A percentile compares a stretch with the other conserved stretches of the same genome.
Conservation (phyloP, 495 filamentous ascomycete species). For the Penicillium angulare region DNA sequence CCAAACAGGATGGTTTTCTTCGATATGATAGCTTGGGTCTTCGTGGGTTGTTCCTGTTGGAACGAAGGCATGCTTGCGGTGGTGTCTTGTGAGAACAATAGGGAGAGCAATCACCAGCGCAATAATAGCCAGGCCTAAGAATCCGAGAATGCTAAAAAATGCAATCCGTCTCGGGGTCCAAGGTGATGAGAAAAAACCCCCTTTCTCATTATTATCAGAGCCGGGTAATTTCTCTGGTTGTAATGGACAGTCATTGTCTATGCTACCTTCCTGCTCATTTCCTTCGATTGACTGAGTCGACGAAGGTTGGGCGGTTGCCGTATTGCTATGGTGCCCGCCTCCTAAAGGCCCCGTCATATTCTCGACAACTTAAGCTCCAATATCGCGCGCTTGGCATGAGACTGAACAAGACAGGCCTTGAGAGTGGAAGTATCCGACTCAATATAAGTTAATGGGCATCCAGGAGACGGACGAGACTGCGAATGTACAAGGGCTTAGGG, state of each 20-base stretch:
- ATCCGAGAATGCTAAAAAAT: conserved; percentile 8
- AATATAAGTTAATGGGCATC: background rate
- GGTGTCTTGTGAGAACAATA: conserved; percentile 10
- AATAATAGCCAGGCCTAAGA: conserved; percentile 12
- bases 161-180: conserved; percentile 14
- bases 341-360: background rate
- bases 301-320: background rate
- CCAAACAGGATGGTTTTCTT: conserved; percentile 21
- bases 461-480: background rate
- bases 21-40: conserved; percentile 20
- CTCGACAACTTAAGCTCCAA: background rate
- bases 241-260: background rate
- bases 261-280: conserved; percentile 4
- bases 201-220: conserved; percentile 1
- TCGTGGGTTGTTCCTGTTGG: conserved; percentile 7
- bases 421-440: background rate
- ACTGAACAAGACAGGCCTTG: background rate
- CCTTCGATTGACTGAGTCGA: conserved; percentile 1
- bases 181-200: conserved; percentile 11
- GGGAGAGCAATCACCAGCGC: conserved; percentile 21
- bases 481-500: conserved; percentile 7
- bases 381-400: no score
- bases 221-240: background rate
- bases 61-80: conserved; percentile 2
- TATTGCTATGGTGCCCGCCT: background rate